Evolutionary conservation across 2,329 filamentous ascomycete species (phyloP).

Genomic region (Calonectria crousiana): DNA sequence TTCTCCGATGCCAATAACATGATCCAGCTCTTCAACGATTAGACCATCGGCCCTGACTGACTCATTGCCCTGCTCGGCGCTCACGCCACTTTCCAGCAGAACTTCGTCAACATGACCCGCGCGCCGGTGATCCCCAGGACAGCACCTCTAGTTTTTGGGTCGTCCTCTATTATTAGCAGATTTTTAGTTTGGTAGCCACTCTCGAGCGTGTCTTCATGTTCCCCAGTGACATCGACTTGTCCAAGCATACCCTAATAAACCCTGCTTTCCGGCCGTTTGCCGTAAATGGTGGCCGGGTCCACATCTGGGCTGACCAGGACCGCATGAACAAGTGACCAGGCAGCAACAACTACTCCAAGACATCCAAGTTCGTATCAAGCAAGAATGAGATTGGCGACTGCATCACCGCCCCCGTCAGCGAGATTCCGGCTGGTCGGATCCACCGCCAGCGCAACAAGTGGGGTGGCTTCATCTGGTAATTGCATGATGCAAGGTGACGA

Average conservation of each 20-base stretch:
- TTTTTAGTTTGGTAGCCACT: slow-evolving; percentile 42
- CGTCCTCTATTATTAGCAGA: slow-evolving; percentile 61
- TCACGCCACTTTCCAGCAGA: slow-evolving; percentile 64
- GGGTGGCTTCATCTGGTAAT: slow-evolving; percentile 22
- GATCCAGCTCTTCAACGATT: slow-evolving; percentile 62
- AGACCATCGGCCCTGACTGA: slow-evolving; percentile 64
- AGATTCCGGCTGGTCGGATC: slow-evolving; percentile 39
- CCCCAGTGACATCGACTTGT: slow-evolving; percentile 55
- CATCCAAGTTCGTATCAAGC: slow-evolving; percentile 41
- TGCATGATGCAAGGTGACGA: not conserved
- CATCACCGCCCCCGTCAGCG: slow-evolving; percentile 37
- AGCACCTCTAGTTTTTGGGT: slow-evolving; percentile 67
- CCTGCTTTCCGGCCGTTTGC: slow-evolving; percentile 55
- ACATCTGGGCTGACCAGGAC: slow-evolving; percentile 33
- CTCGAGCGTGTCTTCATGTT: slow-evolving; percentile 56
- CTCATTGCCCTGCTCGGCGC: slow-evolving; percentile 68
- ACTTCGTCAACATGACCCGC: slow-evolving; percentile 55
- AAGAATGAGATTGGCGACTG: slow-evolving; percentile 39
- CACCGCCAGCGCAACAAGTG: slow-evolving; percentile 24
- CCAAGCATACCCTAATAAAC: slow-evolving; percentile 51
- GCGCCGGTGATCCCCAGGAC: slow-evolving; percentile 62
- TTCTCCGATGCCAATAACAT: slow-evolving; percentile 60
- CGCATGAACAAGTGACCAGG: slow-evolving; percentile 45
- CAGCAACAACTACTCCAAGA: slow-evolving; percentile 42
- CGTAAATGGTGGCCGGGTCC: slow-evolving; percentile 46